Conservation (phyloP, 1,139 yeast species). For the Pichia sp. region DNA sequence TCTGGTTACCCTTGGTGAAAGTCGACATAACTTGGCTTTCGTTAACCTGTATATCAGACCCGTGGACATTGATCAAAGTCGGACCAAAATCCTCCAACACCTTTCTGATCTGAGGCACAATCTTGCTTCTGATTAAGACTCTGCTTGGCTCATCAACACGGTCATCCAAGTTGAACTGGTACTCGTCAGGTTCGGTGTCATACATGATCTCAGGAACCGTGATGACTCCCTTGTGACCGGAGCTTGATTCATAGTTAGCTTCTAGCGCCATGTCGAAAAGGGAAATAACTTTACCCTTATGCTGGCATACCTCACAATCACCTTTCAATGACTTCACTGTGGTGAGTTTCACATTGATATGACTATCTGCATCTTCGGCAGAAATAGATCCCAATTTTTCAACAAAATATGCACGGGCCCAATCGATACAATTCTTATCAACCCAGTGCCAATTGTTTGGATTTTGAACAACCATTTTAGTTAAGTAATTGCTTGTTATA, state of each 20-base stretch:
- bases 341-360: slow-evolving; percentile 30
- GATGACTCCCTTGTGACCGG: slow-evolving; percentile 58
- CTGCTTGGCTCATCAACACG: slow-evolving; percentile 48
- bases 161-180: slow-evolving; percentile 74
- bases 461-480: slow-evolving; percentile 61
- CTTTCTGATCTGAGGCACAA: slow-evolving; percentile 67
- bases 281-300: slow-evolving; percentile 94
- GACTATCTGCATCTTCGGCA: slow-evolving; percentile 39
- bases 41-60: slow-evolving; percentile 82
- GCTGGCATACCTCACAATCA: slow-evolving; percentile 92
- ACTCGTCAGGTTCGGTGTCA: slow-evolving; percentile 80
- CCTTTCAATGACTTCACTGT: slow-evolving; percentile 75
- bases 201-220: slow-evolving; percentile 92
- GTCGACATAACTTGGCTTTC: slow-evolving; percentile 53
- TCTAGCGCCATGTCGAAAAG: slow-evolving; percentile 75
- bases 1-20: slow-evolving; percentile 63
- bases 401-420: slow-evolving; percentile 78
- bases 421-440: slow-evolving; percentile 89
- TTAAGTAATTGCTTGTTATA: neutral
- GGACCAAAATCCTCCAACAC: slow-evolving; percentile 63
- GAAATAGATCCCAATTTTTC: slow-evolving; percentile 42
- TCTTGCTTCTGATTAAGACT: slow-evolving; percentile 48
- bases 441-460: slow-evolving; percentile 98
- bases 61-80: slow-evolving; percentile 71
- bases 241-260: slow-evolving; percentile 53